Conservation (phyloP, 2,329 filamentous ascomycete species). For the Macrophomina tecta region DNA sequence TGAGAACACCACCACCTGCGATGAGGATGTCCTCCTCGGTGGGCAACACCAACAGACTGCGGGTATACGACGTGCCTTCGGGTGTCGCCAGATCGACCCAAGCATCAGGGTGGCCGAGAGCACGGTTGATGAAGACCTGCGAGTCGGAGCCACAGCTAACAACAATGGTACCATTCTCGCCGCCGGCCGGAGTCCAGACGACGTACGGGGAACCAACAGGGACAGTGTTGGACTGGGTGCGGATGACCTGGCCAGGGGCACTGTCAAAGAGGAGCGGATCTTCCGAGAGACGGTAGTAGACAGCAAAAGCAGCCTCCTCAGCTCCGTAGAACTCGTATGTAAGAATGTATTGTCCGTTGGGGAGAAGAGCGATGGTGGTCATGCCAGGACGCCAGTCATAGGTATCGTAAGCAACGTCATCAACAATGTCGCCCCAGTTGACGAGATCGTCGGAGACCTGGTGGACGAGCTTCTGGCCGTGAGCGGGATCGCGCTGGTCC, state of each 20-base stretch:
- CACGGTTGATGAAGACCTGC: slow-evolving; percentile 56
- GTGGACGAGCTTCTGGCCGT: slow-evolving; percentile 74
- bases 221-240: slow-evolving; percentile 52
- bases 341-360: slow-evolving; percentile 67
- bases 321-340: slow-evolving; percentile 67
- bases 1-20: slow-evolving; percentile 29
- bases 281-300: slow-evolving; percentile 59
- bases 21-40: slow-evolving; percentile 6
- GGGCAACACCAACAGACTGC: slow-evolving; percentile 52
- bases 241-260: slow-evolving; percentile 49
- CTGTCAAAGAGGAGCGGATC: slow-evolving; percentile 56
- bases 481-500: slow-evolving; percentile 66
- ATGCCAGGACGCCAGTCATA: slow-evolving; percentile 72
- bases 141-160: slow-evolving; percentile 49
- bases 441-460: slow-evolving; percentile 65
- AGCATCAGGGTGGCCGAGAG: slow-evolving; percentile 49
- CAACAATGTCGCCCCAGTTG: slow-evolving; percentile 64
- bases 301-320: slow-evolving; percentile 52
- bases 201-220: slow-evolving; percentile 58
- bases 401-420: slow-evolving; percentile 67
- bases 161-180: slow-evolving; percentile 56
- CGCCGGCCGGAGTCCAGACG: slow-evolving; percentile 56
- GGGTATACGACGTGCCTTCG: slow-evolving; percentile 53
- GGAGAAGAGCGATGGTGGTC: slow-evolving; percentile 65
- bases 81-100: slow-evolving; percentile 55